These are phyloP conservation scores for Capsicum baccatum DNA, from an alignment of 257 asterid genomes.

Conservation along the genomic window DNA sequence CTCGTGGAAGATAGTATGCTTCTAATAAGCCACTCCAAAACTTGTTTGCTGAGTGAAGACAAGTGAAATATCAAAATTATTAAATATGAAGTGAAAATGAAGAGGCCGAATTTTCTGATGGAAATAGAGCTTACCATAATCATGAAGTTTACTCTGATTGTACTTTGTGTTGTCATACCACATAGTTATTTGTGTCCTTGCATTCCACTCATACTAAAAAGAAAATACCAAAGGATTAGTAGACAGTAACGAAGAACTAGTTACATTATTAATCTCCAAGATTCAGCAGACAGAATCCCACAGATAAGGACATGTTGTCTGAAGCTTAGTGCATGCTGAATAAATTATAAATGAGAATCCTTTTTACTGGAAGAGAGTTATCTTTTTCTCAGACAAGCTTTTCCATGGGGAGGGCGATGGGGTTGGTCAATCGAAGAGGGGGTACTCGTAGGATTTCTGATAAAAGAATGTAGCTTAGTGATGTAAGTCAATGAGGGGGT, in stretches of 20 bases:
- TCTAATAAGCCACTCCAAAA: constrained; percentile 87
- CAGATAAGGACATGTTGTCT: background rate
- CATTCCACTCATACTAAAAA: constrained; percentile 90
- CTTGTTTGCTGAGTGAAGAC: constrained; percentile 72
- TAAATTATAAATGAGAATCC: background rate
- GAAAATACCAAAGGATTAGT: background rate
- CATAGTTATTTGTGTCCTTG: constrained; percentile 97
- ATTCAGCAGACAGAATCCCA: background rate
- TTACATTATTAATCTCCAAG: background rate
- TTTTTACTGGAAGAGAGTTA: background rate
- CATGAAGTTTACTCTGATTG: constrained; percentile 83
- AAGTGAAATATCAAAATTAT: constrained; percentile 9
- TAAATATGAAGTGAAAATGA: background rate
- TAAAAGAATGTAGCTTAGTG: background rate
- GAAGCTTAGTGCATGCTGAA: background rate
- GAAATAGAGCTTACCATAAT: constrained; percentile 60
- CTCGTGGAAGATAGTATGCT: constrained; percentile 87
- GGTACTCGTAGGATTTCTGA: background rate
- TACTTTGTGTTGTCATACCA: constrained; percentile 79
- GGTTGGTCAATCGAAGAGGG: background rate
- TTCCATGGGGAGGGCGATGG: background rate
- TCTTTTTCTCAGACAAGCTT: background rate
- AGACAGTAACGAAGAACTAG: background rate
- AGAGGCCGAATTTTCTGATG: constrained; percentile 6
- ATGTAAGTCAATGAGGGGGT: background rate